Base-by-base conservation (phyloP, 441 rosid species). In the Biscutella auriculata region DNA sequence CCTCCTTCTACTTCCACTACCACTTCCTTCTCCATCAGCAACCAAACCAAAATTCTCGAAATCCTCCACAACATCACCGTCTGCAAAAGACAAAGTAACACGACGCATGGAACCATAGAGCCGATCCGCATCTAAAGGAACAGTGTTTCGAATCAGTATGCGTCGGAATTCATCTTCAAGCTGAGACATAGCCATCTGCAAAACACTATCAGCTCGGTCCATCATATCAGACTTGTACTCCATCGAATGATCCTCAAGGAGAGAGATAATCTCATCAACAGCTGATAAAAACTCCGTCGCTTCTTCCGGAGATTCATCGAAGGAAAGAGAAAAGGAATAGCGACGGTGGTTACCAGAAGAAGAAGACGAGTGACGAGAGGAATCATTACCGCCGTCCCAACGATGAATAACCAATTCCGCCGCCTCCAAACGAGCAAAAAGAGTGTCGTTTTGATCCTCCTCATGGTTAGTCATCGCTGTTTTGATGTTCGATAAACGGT, bases 151-250 rank as follows among this genome's bases (percentile, higher is more conserved):
- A 35, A 82, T 80, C 81, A 94, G 43, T 2, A 84, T 72, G 27
- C 79, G 86, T n/a, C 94, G 77, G 41, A 93, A 87, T 71, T 93
- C 99, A 12, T 93, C 97, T 69, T 89, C 97, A 25, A 93, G 71
- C 53, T 84, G 81, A 56, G 96, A 73, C 99, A 93, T 93, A 32
- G 95, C 97, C 43, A 85, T 46, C 82, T 94, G 99, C 50, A 94
- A 74, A 36, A 84, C 87, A 23, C 78, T 75, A 67, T 93, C 93
- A 2, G 96, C 89, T n/a, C 99, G 84, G 73, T 85, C 96, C 44
- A 81, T 59, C 40, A 77, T 43, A 29, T 79, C 85, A 40, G 68
- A 71, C 9, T 71, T 81, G 29, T 67, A 58, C 65, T 70, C 65
- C 5, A 81, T 29, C 6, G 89, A 77, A 26, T 77, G 57, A 32